These are phyloP conservation scores for Termitomyces sp. DNA, from an alignment of 768 basidiomycete species.

Conservation along the genomic window DNA sequence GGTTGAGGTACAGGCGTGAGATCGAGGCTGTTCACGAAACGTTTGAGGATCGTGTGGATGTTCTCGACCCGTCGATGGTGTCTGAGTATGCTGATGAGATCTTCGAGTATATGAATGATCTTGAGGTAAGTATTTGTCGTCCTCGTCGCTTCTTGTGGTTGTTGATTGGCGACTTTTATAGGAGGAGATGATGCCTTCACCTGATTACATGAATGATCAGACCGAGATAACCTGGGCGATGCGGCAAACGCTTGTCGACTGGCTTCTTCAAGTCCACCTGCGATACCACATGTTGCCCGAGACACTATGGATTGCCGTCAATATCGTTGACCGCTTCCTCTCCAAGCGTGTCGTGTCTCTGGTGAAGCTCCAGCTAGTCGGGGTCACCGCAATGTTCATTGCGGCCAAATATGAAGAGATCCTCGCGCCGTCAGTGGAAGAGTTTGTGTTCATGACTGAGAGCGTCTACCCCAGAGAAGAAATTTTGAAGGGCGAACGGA, in stretches of 20 bases:
- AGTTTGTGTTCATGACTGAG: constrained; percentile 98
- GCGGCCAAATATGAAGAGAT: constrained; percentile 99
- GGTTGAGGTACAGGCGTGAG: constrained; percentile 55
- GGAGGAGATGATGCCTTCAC: constrained; percentile 87
- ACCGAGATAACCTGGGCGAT: constrained; percentile 91
- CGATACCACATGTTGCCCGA: constrained; percentile 99
- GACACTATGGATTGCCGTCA: constrained; percentile 98
- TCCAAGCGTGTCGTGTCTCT: constrained; percentile 85
- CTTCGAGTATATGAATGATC: constrained; percentile 91
- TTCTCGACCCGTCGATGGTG: constrained; percentile 91
- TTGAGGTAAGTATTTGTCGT: constrained; percentile 64
- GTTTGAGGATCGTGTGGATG: constrained; percentile 66
- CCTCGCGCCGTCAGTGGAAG: constrained; percentile 94
- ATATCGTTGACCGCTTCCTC: constrained; percentile 92
- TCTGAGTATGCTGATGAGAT: constrained; percentile 99
- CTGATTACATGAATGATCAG: constrained; percentile 93
- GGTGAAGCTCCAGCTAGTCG: constrained; percentile 93
- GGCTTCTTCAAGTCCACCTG: constrained; percentile 96
- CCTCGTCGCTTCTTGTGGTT: neutral
- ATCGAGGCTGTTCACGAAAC: constrained; percentile 71
- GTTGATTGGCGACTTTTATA: constrained; percentile 32
- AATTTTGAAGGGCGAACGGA: constrained; percentile 96
- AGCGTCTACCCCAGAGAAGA: constrained; percentile 93
- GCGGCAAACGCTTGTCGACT: constrained; percentile 97
- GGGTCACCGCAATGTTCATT: constrained; percentile 98